Evolutionary conservation across 257 asterid species (phyloP), one percentile per base, ranked within the genome.

Genomic region (Fraxinus pennsylvanica): DNA sequence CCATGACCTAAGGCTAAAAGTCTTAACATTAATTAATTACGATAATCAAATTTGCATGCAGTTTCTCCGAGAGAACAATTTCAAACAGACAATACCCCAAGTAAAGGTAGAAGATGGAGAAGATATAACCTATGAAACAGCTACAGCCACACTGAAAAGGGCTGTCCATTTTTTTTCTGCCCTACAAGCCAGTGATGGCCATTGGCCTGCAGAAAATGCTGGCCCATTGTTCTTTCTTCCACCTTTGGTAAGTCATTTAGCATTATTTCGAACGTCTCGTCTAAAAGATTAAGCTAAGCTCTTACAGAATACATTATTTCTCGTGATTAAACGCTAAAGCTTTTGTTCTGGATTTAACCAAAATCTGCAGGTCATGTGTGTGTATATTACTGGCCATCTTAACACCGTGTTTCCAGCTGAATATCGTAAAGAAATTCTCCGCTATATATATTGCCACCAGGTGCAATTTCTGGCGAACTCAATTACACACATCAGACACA

Each of bases 141-240:
- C 74, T 15, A 65, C 82, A 5, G 72, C 71, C 32, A 39, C 87
- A 27, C 47, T 86, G 66, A 81, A 74, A 21, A 80, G 91, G 76
- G 86, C 86, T 3, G 87, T 84, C 12, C 77, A 79, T 25, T 88
- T 86, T 82, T 86, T 82, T 71, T 82, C 87, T 5, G 91, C 91
- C 6, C 83, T 86, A 83, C 91, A 88, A 74, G 90, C 90, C 25
- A 63, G 30, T 27, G 91, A 88, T 77, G 91, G 91, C 35, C 90
- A 88, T 59, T 88, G 91, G 91, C 88, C 91, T 1, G 88, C 91
- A 7, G 91, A 84, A 81, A 88, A 84, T 66, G 88, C 88, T 9
- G 90, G 91, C 50, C 88, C 91, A 50, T 32, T 88, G 30, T 88
- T 82, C 84, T 86, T 84, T 84, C 86, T 88, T 78, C 91, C 86